Evolutionary conservation across 2,329 filamentous ascomycete genomes (phyloP).

Genomic region (Chalaropsis thielavioides): DNA sequence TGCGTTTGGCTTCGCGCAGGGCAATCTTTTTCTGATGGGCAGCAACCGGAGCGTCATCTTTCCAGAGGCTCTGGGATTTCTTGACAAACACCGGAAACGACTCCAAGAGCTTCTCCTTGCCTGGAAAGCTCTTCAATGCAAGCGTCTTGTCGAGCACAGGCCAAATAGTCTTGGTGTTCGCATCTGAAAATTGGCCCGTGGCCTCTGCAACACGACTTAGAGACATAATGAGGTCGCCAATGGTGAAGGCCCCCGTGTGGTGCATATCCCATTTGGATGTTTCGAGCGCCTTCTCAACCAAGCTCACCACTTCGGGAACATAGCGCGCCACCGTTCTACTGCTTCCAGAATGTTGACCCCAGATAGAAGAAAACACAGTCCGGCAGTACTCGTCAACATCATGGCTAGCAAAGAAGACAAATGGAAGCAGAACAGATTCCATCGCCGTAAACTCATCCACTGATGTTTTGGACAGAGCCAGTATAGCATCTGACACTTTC

Average conservation of each 20-base stretch:
- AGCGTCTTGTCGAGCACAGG: conserved; percentile 69
- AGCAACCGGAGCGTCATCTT: conserved; percentile 36
- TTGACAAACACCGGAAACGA: conserved; percentile 67
- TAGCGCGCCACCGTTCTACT: conserved; percentile 70
- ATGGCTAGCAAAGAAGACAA: conserved; percentile 76
- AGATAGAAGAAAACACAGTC: conserved; percentile 70
- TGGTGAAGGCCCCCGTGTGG: conserved; percentile 69
- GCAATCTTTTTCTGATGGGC: conserved; percentile 65
- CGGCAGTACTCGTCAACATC: conserved; percentile 69
- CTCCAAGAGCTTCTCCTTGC: conserved; percentile 72
- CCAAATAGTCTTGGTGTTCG: conserved; percentile 56
- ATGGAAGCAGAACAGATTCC: conserved; percentile 62
- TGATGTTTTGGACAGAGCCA: conserved; percentile 71
- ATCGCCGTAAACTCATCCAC: conserved; percentile 75
- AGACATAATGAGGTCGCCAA: conserved; percentile 57
- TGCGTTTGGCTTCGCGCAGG: conserved; percentile 77
- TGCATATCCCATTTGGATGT: conserved; percentile 82
- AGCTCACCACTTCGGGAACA: conserved; percentile 60
- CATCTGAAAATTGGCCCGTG: conserved; percentile 43
- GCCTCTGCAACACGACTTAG: conserved; percentile 45
- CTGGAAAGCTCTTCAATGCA: conserved; percentile 78
- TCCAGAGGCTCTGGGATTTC: conserved; percentile 45
- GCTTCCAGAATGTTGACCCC: conserved; percentile 82
- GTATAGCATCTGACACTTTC: conserved; percentile 68
- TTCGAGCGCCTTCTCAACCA: conserved; percentile 55